These are phyloP conservation scores for Boletellus ananas DNA, from an alignment of 768 basidiomycete species.

Conservation along the genomic window DNA sequence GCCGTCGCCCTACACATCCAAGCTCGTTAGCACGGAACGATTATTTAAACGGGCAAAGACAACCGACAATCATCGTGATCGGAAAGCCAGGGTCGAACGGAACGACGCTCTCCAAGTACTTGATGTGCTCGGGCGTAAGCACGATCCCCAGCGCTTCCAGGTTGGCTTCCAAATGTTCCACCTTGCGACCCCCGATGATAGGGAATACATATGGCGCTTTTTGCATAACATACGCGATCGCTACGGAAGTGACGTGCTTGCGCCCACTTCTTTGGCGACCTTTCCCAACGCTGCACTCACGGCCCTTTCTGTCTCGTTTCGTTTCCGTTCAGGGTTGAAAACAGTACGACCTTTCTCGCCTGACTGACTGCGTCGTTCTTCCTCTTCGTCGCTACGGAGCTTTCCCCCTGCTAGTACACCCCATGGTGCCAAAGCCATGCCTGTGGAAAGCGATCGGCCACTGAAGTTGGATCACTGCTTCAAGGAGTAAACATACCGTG, in stretches of 20 bases:
- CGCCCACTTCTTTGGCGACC: background rate
- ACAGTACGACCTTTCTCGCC: background rate
- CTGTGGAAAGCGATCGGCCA: background rate
- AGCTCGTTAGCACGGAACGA: background rate
- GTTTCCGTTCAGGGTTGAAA: background rate
- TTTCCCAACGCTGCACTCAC: background rate
- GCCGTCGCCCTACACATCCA: background rate
- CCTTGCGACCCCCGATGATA: background rate
- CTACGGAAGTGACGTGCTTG: background rate
- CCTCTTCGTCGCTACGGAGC: background rate
- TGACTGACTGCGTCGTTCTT: background rate
- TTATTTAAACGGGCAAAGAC: background rate
- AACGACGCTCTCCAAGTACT: background rate
- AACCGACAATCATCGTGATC: background rate
- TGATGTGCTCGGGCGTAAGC: background rate
- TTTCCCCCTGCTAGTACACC: background rate
- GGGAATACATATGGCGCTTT: background rate
- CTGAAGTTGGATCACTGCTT: too few relatives aligned
- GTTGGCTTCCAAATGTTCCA: background rate
- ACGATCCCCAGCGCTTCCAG: background rate
- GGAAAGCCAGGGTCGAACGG: background rate
- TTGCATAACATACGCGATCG: background rate
- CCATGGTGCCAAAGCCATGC: background rate
- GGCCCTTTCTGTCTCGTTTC: background rate
- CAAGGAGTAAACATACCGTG: background rate